Evolutionary conservation across 768 basidiomycete genomes (phyloP).

Genomic region (Rhizopogon rudus): DNA sequence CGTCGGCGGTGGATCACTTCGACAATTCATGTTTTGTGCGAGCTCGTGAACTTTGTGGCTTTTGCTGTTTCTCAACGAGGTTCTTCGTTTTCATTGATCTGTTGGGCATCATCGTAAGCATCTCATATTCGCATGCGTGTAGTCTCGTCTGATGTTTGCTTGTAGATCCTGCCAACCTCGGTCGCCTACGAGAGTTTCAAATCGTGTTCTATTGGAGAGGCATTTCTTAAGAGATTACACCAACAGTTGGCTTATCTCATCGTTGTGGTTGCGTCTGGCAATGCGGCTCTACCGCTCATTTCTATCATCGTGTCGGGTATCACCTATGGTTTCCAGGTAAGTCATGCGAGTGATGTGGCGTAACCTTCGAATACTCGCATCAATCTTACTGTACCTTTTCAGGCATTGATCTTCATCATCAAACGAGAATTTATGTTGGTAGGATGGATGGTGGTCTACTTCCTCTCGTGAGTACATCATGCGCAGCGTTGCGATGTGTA

Average conservation of each 20-base stretch:
- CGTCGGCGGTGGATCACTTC: slow-evolving; percentile 97
- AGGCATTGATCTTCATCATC: slow-evolving; percentile 91
- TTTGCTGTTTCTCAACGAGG: slow-evolving; percentile 96
- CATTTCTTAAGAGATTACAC: slow-evolving; percentile 3
- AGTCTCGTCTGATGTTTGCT: not conserved
- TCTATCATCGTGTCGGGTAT: slow-evolving; percentile 87
- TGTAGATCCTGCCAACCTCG: slow-evolving; percentile 80
- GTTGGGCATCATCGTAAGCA: slow-evolving; percentile 57
- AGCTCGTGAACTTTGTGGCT: slow-evolving; percentile 90
- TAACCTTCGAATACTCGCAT: not conserved
- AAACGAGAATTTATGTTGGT: slow-evolving; percentile 98
- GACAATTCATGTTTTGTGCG: slow-evolving; percentile 89
- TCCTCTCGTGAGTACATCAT: slow-evolving; percentile 54
- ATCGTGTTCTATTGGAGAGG: not conserved
- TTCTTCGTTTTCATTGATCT: slow-evolving; percentile 94
- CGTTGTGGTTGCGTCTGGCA: slow-evolving; percentile 65
- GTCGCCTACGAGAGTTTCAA: slow-evolving; percentile 73
- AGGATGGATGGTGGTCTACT: slow-evolving; percentile 77
- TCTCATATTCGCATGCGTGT: not conserved
- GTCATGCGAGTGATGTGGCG: not conserved
- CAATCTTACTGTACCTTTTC: not conserved
- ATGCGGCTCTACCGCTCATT: slow-evolving; percentile 43
- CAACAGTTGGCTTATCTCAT: slow-evolving; percentile 77
- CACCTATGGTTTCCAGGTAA: slow-evolving; percentile 87
- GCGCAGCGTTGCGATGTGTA: not conserved